phyloP scores from a whole-genome alignment of 1,284 basidiomycete genomes.

The Cystobasidium slooffiae region DNA sequence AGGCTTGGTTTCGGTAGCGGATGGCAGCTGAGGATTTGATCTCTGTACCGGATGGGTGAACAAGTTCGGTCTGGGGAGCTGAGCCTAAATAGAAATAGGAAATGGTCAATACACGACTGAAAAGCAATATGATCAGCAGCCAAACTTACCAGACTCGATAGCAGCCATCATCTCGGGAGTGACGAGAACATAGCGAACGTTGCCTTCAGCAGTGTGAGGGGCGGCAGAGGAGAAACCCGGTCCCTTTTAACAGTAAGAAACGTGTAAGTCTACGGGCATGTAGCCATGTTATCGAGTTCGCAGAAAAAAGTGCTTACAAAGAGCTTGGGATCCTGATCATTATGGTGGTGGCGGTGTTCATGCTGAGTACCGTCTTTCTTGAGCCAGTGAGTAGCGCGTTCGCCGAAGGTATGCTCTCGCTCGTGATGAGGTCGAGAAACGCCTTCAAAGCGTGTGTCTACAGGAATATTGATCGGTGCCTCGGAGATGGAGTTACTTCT shows the following conservation, averaged over 20 bases:
- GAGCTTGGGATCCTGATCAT: conserved; percentile 36
- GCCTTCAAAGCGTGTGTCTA: conserved; percentile 27
- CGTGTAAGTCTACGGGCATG: background rate
- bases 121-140: background rate
- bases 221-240: conserved; percentile 41
- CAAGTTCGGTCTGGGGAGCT: conserved; percentile 37
- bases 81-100: background rate
- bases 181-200: conserved; percentile 42
- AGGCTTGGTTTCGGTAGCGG: conserved; percentile 8
- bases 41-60: conserved; percentile 30
- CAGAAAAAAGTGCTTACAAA: conserved; percentile 20
- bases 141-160: conserved; percentile 36
- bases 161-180: conserved; percentile 41
- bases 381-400: conserved; percentile 13
- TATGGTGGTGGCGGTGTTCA: conserved; percentile 18
- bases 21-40: conserved; percentile 10
- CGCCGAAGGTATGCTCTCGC: conserved; percentile 5
- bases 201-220: conserved; percentile 26
- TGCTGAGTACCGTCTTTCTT: conserved; percentile 6
- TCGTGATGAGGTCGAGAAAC: conserved; percentile 3
- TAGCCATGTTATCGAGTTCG: background rate
- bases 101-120: background rate
- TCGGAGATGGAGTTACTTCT: conserved; percentile 40
- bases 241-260: conserved; percentile 7
- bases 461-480: conserved; percentile 40